Evolutionary conservation across 805 yeast genomes (phyloP).

Genomic region (Myxozyma monticola): DNA sequence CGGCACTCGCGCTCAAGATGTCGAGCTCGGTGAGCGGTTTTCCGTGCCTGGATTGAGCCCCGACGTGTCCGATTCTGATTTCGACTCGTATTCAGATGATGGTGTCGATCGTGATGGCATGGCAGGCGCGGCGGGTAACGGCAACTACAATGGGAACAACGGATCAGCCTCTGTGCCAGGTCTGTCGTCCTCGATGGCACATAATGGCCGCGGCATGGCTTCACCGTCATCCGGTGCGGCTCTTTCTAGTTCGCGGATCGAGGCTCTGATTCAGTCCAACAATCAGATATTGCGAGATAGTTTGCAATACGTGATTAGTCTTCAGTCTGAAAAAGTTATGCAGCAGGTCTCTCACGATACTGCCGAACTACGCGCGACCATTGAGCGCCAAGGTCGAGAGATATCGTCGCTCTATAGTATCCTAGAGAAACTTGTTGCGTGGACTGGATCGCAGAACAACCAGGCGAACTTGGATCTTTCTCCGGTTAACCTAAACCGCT

Average conservation of each 20-base stretch:
- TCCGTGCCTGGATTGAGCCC: constrained; percentile 21
- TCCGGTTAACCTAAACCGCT: no score
- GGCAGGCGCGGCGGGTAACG: not conserved
- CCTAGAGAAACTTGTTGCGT: constrained; percentile 19
- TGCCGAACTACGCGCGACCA: constrained; percentile 11
- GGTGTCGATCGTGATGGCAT: constrained; percentile 5
- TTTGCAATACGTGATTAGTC: constrained; percentile 16
- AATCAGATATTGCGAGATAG: constrained; percentile 14
- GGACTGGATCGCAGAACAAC: constrained; percentile 14
- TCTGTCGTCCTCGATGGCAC: not conserved
- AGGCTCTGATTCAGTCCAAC: constrained; percentile 9
- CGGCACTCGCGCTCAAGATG: not conserved
- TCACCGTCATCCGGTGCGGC: not conserved
- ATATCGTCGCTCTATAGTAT: constrained; percentile 9
- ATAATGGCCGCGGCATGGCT: no score
- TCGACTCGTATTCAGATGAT: constrained; percentile 25
- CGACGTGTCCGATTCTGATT: constrained; percentile 25
- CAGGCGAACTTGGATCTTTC: no score
- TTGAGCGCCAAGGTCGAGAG: constrained; percentile 18
- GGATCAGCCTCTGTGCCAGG: not conserved
- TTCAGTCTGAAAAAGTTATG: constrained; percentile 17
- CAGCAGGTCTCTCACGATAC: constrained; percentile 18
- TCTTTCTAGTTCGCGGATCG: constrained; percentile 5
- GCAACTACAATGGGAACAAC: not conserved
- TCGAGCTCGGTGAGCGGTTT: constrained; percentile 8